Evolutionary conservation across 805 yeast species (phyloP), one percentile per base, ranked within the genome.

Genomic region (Yarrowia sp.): DNA sequence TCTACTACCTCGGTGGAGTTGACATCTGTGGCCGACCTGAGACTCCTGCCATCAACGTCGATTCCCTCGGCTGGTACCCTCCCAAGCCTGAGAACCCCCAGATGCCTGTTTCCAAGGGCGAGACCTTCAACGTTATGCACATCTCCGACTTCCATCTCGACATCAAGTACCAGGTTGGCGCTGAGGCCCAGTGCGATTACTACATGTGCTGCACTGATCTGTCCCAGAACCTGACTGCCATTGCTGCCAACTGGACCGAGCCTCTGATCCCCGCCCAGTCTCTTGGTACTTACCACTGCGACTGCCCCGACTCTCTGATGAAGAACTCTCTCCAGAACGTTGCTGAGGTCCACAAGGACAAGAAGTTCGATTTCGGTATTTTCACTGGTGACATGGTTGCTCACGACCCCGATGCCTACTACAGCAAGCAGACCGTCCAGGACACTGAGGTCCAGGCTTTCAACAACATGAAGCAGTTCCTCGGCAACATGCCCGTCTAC

Each of bases 311-410:
- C 63, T 70, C 82, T n/a, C 73, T 86, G 65, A 74, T 86, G 67
- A 85, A 84, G 70, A 80, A 81, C 65, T 80, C 88, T 13, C 72
- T 86, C 69, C 75, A 77, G 61, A 73, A 81, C 21, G 74, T 81
- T 47, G 70, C 64, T 5, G 72, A 76, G n/a, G 71, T 73, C 63
- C 73, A 75, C 70, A 27, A 70, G 10, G 66, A 71, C 6, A 68
- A 74, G 39, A 64, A 78, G 35, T 85, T 80, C 67, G 85, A 84
- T 55, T 86, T 86, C 68, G 78, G 86, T 1, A 71, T 86, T 32
- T 86, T 86, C 76, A 86, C 90, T 3, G 91, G 91, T 62, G 92
- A 86, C 68, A 76, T 85, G 69, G 86, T 86, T 62, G 90, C 86
- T 70, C 92, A 86, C 69, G 83, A 80, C 62, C 69, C 76, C 10